Percentiles rank a stretch among this genome's conserved stretches.
These are phyloP conservation scores for Bipolaris sorokiniana DNA, from an alignment of 2,329 filamentous ascomycete genomes.

Conservation along the genomic window DNA sequence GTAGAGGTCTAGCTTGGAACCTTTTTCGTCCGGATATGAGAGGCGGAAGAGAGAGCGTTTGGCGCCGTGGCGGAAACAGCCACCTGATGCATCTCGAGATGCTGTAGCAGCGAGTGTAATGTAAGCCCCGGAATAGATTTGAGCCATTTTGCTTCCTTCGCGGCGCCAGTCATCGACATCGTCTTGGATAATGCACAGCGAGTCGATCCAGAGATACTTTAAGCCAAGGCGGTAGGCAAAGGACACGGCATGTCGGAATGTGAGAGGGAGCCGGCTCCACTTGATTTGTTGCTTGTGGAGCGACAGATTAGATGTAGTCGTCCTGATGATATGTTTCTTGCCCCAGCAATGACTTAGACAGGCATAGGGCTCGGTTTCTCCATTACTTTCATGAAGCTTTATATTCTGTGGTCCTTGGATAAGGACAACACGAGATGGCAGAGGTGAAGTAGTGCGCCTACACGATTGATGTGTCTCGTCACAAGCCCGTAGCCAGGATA, in stretches of 20 bases:
- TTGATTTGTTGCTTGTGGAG: constrained; percentile 3
- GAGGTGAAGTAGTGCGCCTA: neutral
- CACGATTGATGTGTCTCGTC: neutral
- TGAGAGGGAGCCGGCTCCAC: constrained; percentile 11
- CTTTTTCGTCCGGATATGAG: neutral
- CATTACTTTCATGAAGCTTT: neutral
- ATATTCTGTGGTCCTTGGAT: neutral
- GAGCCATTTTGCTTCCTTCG: constrained; percentile 25
- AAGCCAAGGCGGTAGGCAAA: constrained; percentile 16
- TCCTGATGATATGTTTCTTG: neutral
- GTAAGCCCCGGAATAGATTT: constrained; percentile 22
- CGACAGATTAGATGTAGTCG: neutral
- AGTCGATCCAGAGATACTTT: constrained; percentile 28
- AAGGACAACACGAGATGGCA: constrained; percentile 6
- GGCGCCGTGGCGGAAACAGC: constrained; percentile 4
- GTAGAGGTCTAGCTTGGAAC: neutral
- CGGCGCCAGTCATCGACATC: constrained; percentile 19
- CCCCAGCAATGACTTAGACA: constrained; percentile 16
- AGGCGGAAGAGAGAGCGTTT: neutral
- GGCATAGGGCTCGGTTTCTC: constrained; percentile 1
- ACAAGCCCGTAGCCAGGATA: constrained; percentile 1
- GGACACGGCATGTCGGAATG: constrained; percentile 22
- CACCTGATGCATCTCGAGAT: neutral
- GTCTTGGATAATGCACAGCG: constrained; percentile 26
- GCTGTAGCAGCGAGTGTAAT: constrained; percentile 16